These are phyloP conservation scores for Macrophomina phaseolina DNA, from an alignment of 2,329 filamentous ascomycete species.

Conservation along the genomic window DNA sequence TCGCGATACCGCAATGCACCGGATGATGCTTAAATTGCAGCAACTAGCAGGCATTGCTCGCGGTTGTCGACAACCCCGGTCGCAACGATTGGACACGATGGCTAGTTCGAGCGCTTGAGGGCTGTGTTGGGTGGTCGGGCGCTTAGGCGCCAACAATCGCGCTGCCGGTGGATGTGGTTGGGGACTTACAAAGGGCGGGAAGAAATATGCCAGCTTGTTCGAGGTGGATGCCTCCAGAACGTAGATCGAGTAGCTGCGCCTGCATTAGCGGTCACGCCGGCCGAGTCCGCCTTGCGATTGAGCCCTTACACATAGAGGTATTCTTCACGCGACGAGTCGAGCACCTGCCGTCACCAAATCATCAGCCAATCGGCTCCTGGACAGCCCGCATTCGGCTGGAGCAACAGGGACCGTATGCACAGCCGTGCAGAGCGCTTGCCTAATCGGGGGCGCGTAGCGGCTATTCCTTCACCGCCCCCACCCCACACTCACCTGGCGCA, in stretches of 20 bases:
- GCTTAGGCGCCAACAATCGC: constrained; percentile 26
- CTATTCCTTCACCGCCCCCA: constrained; percentile 29
- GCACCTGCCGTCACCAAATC: constrained; percentile 51
- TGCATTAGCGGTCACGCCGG: constrained; percentile 66
- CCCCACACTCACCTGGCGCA: constrained; percentile 58
- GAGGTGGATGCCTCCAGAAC: constrained; percentile 59
- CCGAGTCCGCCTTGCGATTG: constrained; percentile 40
- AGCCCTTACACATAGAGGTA: constrained; percentile 74
- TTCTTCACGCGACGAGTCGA: constrained; percentile 71
- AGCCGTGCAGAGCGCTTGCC: constrained; percentile 9
- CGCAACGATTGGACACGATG: not conserved
- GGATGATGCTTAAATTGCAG: not conserved
- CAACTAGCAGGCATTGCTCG: not conserved
- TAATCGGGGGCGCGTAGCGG: constrained; percentile 25
- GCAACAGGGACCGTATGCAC: constrained; percentile 3
- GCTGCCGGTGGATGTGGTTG: constrained; percentile 1
- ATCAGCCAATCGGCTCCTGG: constrained; percentile 40
- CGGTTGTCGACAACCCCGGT: not conserved
- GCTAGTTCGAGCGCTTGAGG: not conserved
- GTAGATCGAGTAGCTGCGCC: constrained; percentile 57
- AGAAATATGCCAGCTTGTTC: constrained; percentile 55
- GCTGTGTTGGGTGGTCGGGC: constrained; percentile 16
- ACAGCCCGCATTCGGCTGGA: not conserved
- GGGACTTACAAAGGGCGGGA: constrained; percentile 53
- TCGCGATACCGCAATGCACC: constrained; percentile 6